These are phyloP conservation scores for Coniella lustricola DNA, from an alignment of 2,329 filamentous ascomycete species.

Conservation along the genomic window DNA sequence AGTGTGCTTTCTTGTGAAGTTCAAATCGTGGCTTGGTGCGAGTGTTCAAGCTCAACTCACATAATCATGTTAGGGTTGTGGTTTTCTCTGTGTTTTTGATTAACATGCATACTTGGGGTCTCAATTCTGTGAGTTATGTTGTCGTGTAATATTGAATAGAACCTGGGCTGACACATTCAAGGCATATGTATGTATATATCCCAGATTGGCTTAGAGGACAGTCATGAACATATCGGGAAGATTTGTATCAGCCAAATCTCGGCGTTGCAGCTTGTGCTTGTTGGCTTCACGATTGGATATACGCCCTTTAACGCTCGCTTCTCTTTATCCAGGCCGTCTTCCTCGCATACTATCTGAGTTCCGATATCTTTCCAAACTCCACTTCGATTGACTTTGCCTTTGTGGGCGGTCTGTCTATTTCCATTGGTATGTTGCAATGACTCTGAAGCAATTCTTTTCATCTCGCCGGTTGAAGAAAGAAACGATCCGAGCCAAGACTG, in stretches of 20 bases:
- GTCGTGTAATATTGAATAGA: not conserved
- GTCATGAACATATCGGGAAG: not conserved
- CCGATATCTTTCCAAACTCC: constrained; percentile 55
- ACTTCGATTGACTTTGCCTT: constrained; percentile 66
- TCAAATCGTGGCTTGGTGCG: constrained; percentile 1
- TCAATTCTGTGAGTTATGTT: constrained; percentile 50
- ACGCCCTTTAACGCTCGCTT: not conserved
- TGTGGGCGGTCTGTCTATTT: constrained; percentile 64
- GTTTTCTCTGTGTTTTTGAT: constrained; percentile 48
- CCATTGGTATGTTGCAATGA: constrained; percentile 31
- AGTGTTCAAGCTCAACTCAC: constrained; percentile 4
- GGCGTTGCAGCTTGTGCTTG: not conserved
- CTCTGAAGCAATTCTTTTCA: not conserved
- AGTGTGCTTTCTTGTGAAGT: constrained; percentile 10
- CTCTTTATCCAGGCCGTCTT: constrained; percentile 34
- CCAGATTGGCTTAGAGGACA: not conserved
- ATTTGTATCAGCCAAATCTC: too few species aligned
- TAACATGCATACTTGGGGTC: constrained; percentile 68
- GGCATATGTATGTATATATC: constrained; percentile 6
- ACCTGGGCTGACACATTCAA: constrained; percentile 3
- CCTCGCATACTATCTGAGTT: constrained; percentile 49
- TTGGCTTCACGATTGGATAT: not conserved
- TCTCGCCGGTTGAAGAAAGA: not conserved
- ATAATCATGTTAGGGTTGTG: constrained; percentile 36
- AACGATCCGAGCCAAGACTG: constrained; percentile 21